phyloP scores from a whole-genome alignment of 768 basidiomycete genomes.

The Pleurotus cornucopiae region DNA sequence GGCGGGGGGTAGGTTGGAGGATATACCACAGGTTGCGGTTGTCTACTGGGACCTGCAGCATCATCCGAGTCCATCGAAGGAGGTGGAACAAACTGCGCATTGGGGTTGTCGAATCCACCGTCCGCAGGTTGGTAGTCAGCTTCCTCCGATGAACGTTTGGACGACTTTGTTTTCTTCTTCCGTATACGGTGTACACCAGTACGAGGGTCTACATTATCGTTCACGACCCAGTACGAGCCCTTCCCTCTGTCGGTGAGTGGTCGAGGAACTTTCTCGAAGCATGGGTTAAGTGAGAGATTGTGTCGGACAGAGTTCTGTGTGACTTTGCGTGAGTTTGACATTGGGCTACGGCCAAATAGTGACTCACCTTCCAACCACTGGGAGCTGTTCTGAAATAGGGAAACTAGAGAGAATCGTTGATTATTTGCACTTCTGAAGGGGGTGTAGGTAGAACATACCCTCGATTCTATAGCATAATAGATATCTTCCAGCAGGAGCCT shows the following conservation, averaged over 20 bases:
- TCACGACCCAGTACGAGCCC: slow-evolving; percentile 90
- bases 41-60: slow-evolving; percentile 50
- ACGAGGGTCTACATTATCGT: slow-evolving; percentile 84
- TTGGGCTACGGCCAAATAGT: slow-evolving; percentile 32
- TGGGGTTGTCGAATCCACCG: slow-evolving; percentile 49
- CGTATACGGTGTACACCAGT: slow-evolving; percentile 86
- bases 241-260: slow-evolving; percentile 89
- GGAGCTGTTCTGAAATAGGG: slow-evolving; percentile 86
- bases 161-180: slow-evolving; percentile 76
- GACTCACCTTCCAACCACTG: slow-evolving; percentile 86
- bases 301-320: slow-evolving; percentile 84
- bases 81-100: slow-evolving; percentile 51
- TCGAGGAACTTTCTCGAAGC: slow-evolving; percentile 89
- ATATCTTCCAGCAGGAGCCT: slow-evolving; percentile 85
- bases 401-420: slow-evolving; percentile 46
- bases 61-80: slow-evolving; percentile 55
- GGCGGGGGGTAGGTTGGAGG: slow-evolving; percentile 43
- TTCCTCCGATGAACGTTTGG: slow-evolving; percentile 50
- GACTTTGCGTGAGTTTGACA: slow-evolving; percentile 21
- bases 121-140: slow-evolving; percentile 60
- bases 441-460: slow-evolving; percentile 46
- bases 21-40: slow-evolving; percentile 38
- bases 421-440: slow-evolving; percentile 2
- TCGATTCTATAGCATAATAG: slow-evolving; percentile 87
- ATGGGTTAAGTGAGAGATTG: slow-evolving; percentile 86